Base-by-base conservation (phyloP, 1,284 basidiomycete genomes). In the Ceratobasidium theobromae region DNA sequence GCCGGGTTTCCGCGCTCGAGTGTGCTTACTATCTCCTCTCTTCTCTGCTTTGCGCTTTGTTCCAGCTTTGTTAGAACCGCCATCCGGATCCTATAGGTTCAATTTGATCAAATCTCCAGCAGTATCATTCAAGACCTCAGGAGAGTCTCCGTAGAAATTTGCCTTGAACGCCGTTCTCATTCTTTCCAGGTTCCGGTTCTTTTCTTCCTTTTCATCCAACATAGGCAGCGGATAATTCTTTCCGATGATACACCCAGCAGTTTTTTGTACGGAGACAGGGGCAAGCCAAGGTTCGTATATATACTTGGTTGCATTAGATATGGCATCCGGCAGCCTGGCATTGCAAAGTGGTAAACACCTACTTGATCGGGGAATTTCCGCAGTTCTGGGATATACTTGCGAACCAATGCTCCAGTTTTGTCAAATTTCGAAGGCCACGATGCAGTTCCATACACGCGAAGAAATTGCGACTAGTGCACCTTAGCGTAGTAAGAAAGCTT, bases 391-490 rank as follows among this genome's bases (percentile, higher is more conserved):
- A 79, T 79, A 67, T 78, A 81, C 65, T 79, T 78, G 18, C 80
- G 70, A 3, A 82, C 77, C 27, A 80, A 71, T 0, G 70, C 73
- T 1, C 80, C 80, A 0, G 73, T 71, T 65, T 77, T 78, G 71
- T 81, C 80, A n/a, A 77, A 80, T 66, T 77, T 79, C 64, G 74
- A 70, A 6, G 79, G 79, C 72, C 79, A 81, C 0, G 77, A 75
- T 1, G 76, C 75, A 0, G 77, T 67, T 4, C 78, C 77, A 70
- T 80, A 79, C 1, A 79, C 76, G 12, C 79, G 72, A 68, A 71
- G 71, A 74, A 62, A 33, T n/a, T 46, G 43, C 30, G 46, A 52
- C 49, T 69, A 66, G 57, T 28, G 43, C 64, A 33, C 52, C 40
- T 33, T 55, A 68, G 52, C 40, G 38, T 23, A 67, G 38, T 25